Percentiles rank a stretch among this genome's conserved stretches.
Conservation (phyloP, 106 monocot genomes). For the Agapanthus africanus region DNA sequence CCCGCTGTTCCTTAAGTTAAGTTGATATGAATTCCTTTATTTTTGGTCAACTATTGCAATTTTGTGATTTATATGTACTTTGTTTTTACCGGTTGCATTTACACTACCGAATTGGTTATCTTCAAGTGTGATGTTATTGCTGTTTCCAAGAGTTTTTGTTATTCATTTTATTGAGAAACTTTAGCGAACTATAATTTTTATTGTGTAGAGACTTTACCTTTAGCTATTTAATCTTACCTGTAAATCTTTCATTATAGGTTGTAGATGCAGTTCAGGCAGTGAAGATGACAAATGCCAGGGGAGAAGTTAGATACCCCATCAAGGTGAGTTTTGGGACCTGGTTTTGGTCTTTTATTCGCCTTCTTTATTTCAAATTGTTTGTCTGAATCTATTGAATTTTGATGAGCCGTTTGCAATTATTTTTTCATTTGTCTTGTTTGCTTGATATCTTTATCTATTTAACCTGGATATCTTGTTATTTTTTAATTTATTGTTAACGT, state of each 20-base stretch:
- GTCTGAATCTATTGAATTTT: background rate
- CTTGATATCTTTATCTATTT: background rate
- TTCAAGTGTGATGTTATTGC: background rate
- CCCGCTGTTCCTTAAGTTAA: background rate
- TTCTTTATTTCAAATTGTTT: background rate
- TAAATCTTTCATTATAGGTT: slow-evolving; percentile 40
- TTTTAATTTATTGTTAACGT: background rate
- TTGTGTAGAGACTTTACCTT: background rate
- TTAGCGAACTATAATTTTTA: background rate
- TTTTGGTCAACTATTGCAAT: background rate
- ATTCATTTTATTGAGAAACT: background rate
- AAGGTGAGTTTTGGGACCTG: slow-evolving; percentile 38
- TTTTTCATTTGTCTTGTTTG: background rate
- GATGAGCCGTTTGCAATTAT: background rate
- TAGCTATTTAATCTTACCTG: background rate
- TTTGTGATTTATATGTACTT: background rate
- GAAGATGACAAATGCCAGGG: slow-evolving; percentile 82
- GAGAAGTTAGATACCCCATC: slow-evolving; percentile 95
- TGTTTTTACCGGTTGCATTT: background rate
- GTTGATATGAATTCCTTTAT: background rate
- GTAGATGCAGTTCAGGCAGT: slow-evolving; percentile 94
- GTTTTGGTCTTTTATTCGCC: slow-evolving; percentile 1
- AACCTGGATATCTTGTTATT: background rate
- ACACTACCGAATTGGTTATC: background rate
- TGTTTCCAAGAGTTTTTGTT: background rate